A percentile compares a stretch with the other conserved stretches of the same genome.
Evolutionary conservation across 2,329 filamentous ascomycete species (phyloP).

Genomic region (Arthrinium phaeospermum): DNA sequence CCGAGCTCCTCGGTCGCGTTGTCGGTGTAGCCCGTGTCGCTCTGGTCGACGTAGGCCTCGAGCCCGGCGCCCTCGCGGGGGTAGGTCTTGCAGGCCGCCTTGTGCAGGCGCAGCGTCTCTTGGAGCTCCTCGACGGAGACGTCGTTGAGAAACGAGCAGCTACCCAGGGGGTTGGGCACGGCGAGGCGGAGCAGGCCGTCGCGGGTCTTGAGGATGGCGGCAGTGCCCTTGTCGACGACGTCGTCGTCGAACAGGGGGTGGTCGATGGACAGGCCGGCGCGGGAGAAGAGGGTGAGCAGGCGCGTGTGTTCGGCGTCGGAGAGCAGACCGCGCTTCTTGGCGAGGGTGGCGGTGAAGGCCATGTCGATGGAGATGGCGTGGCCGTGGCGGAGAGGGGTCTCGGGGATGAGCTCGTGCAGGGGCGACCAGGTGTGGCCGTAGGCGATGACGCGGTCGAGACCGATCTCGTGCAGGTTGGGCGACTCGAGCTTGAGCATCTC

Average conservation of each 20-base stretch:
- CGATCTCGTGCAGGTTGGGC: constrained; percentile 75
- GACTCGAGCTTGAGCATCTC: constrained; percentile 78
- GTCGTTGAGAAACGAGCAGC: constrained; percentile 73
- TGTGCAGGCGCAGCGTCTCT: constrained; percentile 65
- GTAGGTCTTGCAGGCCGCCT: constrained; percentile 65
- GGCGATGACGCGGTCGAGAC: constrained; percentile 73
- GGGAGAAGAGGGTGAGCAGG: constrained; percentile 70
- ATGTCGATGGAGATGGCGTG: constrained; percentile 79
- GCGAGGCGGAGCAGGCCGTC: constrained; percentile 72
- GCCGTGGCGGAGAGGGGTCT: constrained; percentile 72
- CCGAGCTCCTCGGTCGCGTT: constrained; percentile 50
- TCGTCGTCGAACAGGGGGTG: constrained; percentile 70
- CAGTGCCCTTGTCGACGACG: constrained; percentile 68
- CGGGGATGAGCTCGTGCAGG: constrained; percentile 71
- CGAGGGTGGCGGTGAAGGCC: constrained; percentile 75
- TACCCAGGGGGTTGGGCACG: constrained; percentile 70
- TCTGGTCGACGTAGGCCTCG: constrained; percentile 72
- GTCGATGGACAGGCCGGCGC: constrained; percentile 74
- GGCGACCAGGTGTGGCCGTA: constrained; percentile 80
- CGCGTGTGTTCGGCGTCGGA: constrained; percentile 64
- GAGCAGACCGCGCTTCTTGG: constrained; percentile 66
- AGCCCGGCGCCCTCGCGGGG: constrained; percentile 69
- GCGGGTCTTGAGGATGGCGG: constrained; percentile 73
- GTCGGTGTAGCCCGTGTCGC: constrained; percentile 66
- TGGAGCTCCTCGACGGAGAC: constrained; percentile 67